These are phyloP conservation scores for Myxozyma monticola DNA, from an alignment of 805 yeast species.

Conservation along the genomic window DNA sequence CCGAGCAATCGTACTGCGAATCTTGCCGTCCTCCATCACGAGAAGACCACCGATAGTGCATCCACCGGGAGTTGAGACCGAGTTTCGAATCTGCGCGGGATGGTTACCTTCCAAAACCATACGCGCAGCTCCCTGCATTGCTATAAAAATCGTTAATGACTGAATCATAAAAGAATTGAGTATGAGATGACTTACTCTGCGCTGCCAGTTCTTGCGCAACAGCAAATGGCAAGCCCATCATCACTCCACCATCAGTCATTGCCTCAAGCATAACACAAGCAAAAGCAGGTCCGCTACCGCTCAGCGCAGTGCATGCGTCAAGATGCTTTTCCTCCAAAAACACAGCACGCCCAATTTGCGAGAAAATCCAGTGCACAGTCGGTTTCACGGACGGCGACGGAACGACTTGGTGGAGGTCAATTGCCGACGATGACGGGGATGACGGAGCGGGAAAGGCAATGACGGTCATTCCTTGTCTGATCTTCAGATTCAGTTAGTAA, in stretches of 20 bases:
- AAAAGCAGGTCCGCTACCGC: conserved; percentile 97
- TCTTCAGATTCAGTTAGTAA: conserved; percentile 44
- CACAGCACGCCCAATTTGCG: conserved; percentile 44
- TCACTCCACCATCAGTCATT: conserved; percentile 88
- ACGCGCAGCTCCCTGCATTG: conserved; percentile 70
- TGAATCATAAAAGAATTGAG: not conserved
- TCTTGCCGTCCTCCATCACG: conserved; percentile 87
- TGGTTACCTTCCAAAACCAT: conserved; percentile 83
- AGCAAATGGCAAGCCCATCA: conserved; percentile 88
- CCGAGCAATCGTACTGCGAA: conserved; percentile 81
- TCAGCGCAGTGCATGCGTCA: conserved; percentile 94
- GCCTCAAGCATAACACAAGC: conserved; percentile 87
- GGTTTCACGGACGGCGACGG: conserved; percentile 35
- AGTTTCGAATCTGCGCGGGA: conserved; percentile 83
- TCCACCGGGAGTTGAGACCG: conserved; percentile 96
- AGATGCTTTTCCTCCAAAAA: conserved; percentile 72
- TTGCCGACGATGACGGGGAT: conserved; percentile 24
- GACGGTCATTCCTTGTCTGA: conserved; percentile 91
- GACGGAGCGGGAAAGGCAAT: conserved; percentile 63
- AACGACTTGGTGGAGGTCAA: conserved; percentile 28
- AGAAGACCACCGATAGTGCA: conserved; percentile 94
- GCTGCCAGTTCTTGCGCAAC: conserved; percentile 85
- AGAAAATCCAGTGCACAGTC: conserved; percentile 46
- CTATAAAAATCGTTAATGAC: conserved; percentile 8
- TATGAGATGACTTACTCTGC: conserved; percentile 67